A percentile compares a stretch with the other conserved stretches of the same genome.
phyloP scores from a whole-genome alignment of 2,329 filamentous ascomycete genomes.

The Fusarium compactum region DNA sequence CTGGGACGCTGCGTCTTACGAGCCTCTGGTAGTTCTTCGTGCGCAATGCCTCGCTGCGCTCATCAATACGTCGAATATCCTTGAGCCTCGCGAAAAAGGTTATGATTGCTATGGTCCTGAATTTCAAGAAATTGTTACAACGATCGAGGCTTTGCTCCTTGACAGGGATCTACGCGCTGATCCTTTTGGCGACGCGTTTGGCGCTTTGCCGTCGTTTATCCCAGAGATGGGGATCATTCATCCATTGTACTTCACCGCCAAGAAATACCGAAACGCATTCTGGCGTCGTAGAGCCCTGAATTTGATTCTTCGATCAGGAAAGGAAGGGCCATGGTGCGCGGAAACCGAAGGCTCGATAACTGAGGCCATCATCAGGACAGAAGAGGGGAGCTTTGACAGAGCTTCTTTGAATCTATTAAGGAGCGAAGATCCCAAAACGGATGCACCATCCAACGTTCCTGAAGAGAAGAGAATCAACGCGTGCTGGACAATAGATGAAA shows the following conservation, averaged over 20 bases:
- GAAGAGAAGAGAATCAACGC: conserved; percentile 7
- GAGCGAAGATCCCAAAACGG: neutral
- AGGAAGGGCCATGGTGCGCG: conserved; percentile 37
- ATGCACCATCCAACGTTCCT: neutral
- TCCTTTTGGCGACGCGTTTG: fast-evolving
- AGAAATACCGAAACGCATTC: conserved; percentile 28
- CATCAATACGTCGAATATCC: conserved; percentile 12
- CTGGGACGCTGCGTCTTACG: neutral
- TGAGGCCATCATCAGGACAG: conserved; percentile 9
- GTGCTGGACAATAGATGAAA: neutral
- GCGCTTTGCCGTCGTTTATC: conserved; percentile 1
- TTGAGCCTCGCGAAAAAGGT: conserved; percentile 27
- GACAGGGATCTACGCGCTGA: neutral
- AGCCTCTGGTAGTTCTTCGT: conserved; percentile 29
- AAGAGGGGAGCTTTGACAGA: conserved; percentile 9
- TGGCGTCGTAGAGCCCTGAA: conserved; percentile 33
- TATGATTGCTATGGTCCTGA: conserved; percentile 34
- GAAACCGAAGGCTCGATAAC: conserved; percentile 14
- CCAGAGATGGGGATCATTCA: conserved; percentile 40
- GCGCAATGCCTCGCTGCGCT: conserved; percentile 32
- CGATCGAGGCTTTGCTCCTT: neutral
- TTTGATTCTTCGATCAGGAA: conserved; percentile 18
- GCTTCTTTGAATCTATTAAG: neutral
- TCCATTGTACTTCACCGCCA: conserved; percentile 23
- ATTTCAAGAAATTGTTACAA: conserved; percentile 35